These are phyloP conservation scores for Saksenaea vasiformis DNA, from an alignment of 371 early-diverging fungal species.

Conservation along the genomic window DNA sequence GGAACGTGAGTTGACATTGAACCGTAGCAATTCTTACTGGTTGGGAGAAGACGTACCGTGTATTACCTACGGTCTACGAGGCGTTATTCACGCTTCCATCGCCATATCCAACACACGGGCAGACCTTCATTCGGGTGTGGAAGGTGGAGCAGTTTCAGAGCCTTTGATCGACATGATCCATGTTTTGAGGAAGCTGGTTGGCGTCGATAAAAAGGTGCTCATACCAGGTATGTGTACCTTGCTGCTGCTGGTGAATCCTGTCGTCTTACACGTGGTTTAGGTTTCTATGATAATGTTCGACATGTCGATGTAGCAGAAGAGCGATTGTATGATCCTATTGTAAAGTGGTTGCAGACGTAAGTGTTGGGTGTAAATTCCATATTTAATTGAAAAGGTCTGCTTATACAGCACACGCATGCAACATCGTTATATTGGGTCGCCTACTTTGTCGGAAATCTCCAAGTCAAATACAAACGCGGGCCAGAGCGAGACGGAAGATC, in stretches of 20 bases:
- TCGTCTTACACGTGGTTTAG: constrained; percentile 18
- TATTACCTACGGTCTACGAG: constrained; percentile 72
- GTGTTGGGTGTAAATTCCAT: constrained; percentile 6
- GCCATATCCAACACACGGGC: constrained; percentile 56
- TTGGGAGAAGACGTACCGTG: constrained; percentile 70
- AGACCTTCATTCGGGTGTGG: constrained; percentile 84
- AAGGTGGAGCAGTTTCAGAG: constrained; percentile 83
- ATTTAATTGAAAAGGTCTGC: too few species aligned
- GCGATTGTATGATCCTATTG: constrained; percentile 54
- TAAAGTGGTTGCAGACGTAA: constrained; percentile 50
- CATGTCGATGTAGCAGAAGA: constrained; percentile 55
- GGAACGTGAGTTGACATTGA: neutral
- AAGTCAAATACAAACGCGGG: constrained; percentile 14
- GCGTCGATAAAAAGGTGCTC: constrained; percentile 58
- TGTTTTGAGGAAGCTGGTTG: constrained; percentile 63
- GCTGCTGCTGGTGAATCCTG: neutral
- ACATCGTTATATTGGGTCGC: constrained; percentile 37
- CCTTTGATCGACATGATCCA: constrained; percentile 78
- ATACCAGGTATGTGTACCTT: constrained; percentile 58
- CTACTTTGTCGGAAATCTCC: constrained; percentile 15
- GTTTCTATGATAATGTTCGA: constrained; percentile 62
- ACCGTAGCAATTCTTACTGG: constrained; percentile 69
- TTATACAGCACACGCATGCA: constrained; percentile 30
- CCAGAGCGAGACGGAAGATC: constrained; percentile 32
- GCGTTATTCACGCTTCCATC: constrained; percentile 75